Percentiles rank a stretch among this genome's conserved stretches.
Evolutionary conservation across 2,329 filamentous ascomycete genomes (phyloP).

Genomic region (Raffaelea arxii): DNA sequence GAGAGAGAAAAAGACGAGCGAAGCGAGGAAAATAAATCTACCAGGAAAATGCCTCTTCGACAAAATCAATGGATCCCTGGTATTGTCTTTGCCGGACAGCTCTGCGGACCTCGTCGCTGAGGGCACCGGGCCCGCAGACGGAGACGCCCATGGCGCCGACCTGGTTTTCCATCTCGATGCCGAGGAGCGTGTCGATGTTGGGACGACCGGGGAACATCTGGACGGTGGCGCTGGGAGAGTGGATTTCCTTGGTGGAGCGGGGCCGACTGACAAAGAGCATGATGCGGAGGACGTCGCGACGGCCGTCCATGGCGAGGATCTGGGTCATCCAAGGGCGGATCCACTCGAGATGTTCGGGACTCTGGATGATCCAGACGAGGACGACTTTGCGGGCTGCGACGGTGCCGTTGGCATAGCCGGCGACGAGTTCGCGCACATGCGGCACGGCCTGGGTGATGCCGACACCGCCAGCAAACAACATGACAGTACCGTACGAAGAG

Average conservation of each 20-base stretch:
- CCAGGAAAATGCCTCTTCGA: constrained; percentile 67
- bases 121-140: constrained; percentile 63
- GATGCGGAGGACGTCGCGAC: constrained; percentile 64
- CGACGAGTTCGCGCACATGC: constrained; percentile 62
- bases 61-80: constrained; percentile 61
- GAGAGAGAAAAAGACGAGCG: background rate
- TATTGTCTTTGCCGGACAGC: constrained; percentile 57
- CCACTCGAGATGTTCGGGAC: constrained; percentile 73
- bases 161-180: constrained; percentile 65
- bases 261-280: constrained; percentile 70
- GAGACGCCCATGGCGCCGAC: constrained; percentile 64
- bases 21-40: constrained; percentile 21
- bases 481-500: constrained; percentile 66
- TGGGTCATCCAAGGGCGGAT: constrained; percentile 77
- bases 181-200: constrained; percentile 62
- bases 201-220: constrained; percentile 78
- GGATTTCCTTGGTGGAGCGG: constrained; percentile 68
- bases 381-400: constrained; percentile 63
- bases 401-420: constrained; percentile 57
- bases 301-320: constrained; percentile 64
- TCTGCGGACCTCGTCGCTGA: constrained; percentile 65
- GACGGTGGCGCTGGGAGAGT: constrained; percentile 66
- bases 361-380: constrained; percentile 71
- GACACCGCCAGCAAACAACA: constrained; percentile 72
- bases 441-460: constrained; percentile 74